A percentile compares a stretch with the other conserved stretches of the same genome.
phyloP scores from a whole-genome alignment of 2,329 filamentous ascomycete species.

The Lasiodiplodia hormozganensis region DNA sequence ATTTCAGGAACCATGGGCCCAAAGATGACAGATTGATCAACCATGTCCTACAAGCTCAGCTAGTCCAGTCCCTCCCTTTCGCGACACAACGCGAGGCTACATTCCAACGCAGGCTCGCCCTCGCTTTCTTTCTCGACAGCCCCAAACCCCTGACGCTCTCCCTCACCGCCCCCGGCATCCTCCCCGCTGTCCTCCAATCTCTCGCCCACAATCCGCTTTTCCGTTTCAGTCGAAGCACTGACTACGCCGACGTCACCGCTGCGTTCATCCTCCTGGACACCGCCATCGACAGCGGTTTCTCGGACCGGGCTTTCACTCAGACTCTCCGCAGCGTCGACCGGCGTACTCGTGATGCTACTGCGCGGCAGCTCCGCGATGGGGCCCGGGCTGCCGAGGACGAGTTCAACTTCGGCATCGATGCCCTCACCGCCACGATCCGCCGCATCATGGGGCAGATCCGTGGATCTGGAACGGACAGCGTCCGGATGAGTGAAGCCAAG shows the following conservation, averaged over 20 bases:
- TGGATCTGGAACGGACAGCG: slow-evolving; percentile 57
- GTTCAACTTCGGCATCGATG: slow-evolving; percentile 77
- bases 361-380: slow-evolving; percentile 22
- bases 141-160: slow-evolving; percentile 37
- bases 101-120: slow-evolving; percentile 70
- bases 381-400: slow-evolving; percentile 45
- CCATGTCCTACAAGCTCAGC: slow-evolving; percentile 63
- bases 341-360: slow-evolving; percentile 27
- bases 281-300: slow-evolving; percentile 70
- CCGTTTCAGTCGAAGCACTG: slow-evolving; percentile 60
- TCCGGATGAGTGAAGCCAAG: slow-evolving; percentile 79
- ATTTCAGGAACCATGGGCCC: slow-evolving; percentile 38
- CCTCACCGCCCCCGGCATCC: slow-evolving; percentile 36
- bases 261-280: slow-evolving; percentile 74
- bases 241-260: slow-evolving; percentile 74
- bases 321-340: slow-evolving; percentile 36
- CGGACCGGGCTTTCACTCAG: slow-evolving; percentile 33
- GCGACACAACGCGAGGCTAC: slow-evolving; percentile 60
- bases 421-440: slow-evolving; percentile 57
- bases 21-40: slow-evolving; percentile 37
- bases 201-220: slow-evolving; percentile 55
- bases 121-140: slow-evolving; percentile 64
- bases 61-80: slow-evolving; percentile 66
- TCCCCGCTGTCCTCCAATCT: slow-evolving; percentile 39
- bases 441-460: slow-evolving; percentile 56